These are phyloP conservation scores for Ormosia emarginata DNA, from an alignment of 306 rosid genomes.

Conservation along the genomic window DNA sequence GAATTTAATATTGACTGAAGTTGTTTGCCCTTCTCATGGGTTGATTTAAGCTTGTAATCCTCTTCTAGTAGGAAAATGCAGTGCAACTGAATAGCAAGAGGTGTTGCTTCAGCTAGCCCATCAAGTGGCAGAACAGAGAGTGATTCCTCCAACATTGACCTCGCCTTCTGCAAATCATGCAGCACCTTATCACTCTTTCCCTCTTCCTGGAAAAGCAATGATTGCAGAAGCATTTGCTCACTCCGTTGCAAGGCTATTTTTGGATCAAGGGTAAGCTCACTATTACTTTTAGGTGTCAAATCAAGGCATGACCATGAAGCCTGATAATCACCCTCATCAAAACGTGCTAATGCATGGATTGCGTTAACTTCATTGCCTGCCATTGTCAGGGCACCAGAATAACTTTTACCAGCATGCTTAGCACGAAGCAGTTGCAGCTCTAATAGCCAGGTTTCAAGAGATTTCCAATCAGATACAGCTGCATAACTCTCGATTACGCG, in stretches of 20 bases:
- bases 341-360: slow-evolving; percentile 87
- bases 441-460: slow-evolving; percentile 85
- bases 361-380: slow-evolving; percentile 94
- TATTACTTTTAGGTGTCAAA: slow-evolving; percentile 93
- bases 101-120: slow-evolving; percentile 84
- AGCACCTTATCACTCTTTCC: slow-evolving; percentile 62
- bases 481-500: slow-evolving; percentile 84
- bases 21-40: slow-evolving; percentile 44
- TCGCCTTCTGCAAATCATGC: slow-evolving; percentile 77
- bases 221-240: slow-evolving; percentile 97
- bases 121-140: slow-evolving; percentile 80
- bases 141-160: slow-evolving; percentile 81
- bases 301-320: slow-evolving; percentile 93
- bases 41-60: slow-evolving; percentile 58
- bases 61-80: slow-evolving; percentile 79
- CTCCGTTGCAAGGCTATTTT: slow-evolving; percentile 91
- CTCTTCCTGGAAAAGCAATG: slow-evolving; percentile 70
- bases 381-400: slow-evolving; percentile 89
- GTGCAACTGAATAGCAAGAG: slow-evolving; percentile 73
- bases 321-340: slow-evolving; percentile 83
- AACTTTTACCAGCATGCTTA: slow-evolving; percentile 80
- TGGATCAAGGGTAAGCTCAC: slow-evolving; percentile 92
- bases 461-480: slow-evolving; percentile 91
- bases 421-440: slow-evolving; percentile 95
- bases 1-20: slow-evolving; percentile 55